A percentile compares a stretch with the other conserved stretches of the same genome.
Conservation (phyloP, 108 stramenopile species). For the Aurantiochytrium sp. region DNA sequence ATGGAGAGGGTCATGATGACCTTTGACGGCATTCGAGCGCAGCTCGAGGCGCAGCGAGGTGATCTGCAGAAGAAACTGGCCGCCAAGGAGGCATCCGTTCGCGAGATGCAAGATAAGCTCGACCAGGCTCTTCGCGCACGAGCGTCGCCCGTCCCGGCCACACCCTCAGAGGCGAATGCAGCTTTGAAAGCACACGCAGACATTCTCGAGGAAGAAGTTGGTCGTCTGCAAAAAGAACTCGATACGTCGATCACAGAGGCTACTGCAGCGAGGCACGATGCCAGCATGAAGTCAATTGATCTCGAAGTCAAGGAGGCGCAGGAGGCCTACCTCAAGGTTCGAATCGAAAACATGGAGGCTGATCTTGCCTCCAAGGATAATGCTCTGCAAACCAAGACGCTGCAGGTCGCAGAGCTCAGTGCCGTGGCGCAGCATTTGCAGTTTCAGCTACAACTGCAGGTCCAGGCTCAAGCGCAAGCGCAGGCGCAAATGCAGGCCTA, state of each 20-base stretch:
- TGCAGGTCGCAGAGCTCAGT: neutral
- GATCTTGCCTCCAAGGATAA: neutral
- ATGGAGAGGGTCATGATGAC: neutral
- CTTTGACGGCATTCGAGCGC: neutral
- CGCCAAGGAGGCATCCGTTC: neutral
- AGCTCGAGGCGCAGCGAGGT: neutral
- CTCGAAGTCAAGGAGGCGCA: neutral
- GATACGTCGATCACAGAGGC: neutral
- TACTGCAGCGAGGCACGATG: neutral
- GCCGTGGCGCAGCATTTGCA: neutral
- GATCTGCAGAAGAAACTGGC: neutral
- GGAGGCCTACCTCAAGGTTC: constrained; percentile 5
- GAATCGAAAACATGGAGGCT: neutral
- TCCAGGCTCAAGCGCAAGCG: neutral
- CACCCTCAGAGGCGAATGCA: neutral
- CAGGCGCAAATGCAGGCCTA: neutral
- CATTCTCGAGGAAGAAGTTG: neutral
- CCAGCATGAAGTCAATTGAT: neutral
- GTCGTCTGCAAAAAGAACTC: neutral
- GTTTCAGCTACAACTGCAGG: neutral
- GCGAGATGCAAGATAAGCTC: neutral
- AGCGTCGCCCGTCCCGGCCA: neutral
- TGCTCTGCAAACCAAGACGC: neutral
- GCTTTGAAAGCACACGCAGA: neutral
- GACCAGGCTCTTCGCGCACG: neutral